phyloP scores from a whole-genome alignment of 2,329 filamentous ascomycete genomes.

The Microdochium bolleyi region DNA sequence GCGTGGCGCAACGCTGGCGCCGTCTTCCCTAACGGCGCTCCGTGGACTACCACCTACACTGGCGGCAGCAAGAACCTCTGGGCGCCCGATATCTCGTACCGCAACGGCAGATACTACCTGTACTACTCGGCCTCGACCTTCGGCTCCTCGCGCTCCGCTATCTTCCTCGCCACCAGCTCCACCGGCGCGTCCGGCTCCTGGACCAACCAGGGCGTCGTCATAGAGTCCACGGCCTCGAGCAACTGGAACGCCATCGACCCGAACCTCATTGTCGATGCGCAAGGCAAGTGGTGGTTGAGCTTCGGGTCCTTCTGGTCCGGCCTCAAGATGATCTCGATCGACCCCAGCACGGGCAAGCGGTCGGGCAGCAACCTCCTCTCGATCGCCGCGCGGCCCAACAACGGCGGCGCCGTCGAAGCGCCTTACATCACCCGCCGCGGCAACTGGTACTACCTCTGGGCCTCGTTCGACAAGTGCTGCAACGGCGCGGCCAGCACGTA shows the following conservation, averaged over 20 bases:
- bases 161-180: slow-evolving; percentile 41
- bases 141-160: slow-evolving; percentile 51
- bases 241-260: slow-evolving; percentile 55
- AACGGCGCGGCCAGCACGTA: slow-evolving; percentile 52
- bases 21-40: slow-evolving; percentile 22
- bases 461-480: slow-evolving; percentile 59
- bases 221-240: slow-evolving; percentile 33
- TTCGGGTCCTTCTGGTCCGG: slow-evolving; percentile 65
- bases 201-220: slow-evolving; percentile 47
- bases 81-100: slow-evolving; percentile 53
- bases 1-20: slow-evolving; percentile 34
- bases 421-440: slow-evolving; percentile 39
- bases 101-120: slow-evolving; percentile 51
- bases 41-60: slow-evolving; percentile 26
- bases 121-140: slow-evolving; percentile 60
- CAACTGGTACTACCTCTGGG: slow-evolving; percentile 41
- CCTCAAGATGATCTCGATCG: slow-evolving; percentile 32
- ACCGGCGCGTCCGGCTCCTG: slow-evolving; percentile 46
- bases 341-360: slow-evolving; percentile 6
- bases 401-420: slow-evolving; percentile 33
- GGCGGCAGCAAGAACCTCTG: slow-evolving; percentile 32
- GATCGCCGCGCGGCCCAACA: slow-evolving; percentile 39
- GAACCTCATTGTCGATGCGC: slow-evolving; percentile 36
- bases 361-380: slow-evolving; percentile 11
- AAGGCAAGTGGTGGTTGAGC: slow-evolving; percentile 35